Percentiles rank a stretch among this genome's conserved stretches.
Conservation (phyloP, 2,329 filamentous ascomycete species). For the Nectriaceae sp. region DNA sequence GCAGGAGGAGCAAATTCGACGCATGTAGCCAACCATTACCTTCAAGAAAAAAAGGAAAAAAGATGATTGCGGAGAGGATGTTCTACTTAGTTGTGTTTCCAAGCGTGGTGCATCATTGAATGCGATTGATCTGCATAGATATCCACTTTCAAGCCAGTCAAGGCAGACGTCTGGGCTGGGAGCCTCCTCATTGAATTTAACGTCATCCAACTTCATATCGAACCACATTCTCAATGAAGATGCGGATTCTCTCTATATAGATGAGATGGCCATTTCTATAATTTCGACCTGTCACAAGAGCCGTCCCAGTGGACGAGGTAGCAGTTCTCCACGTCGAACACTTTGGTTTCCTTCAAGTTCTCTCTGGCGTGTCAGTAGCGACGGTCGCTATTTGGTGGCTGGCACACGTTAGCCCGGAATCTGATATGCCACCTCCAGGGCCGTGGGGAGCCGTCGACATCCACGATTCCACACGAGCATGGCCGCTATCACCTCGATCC, state of each 20-base stretch:
- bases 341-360: too few relatives aligned
- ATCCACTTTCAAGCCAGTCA: conserved; percentile 22
- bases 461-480: conserved; percentile 1
- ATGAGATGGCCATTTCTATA: too few relatives aligned
- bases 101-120: conserved; percentile 15
- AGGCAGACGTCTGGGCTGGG: conserved; percentile 2
- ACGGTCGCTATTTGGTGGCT: too few relatives aligned
- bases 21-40: conserved; percentile 59
- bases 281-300: background rate
- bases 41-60: conserved; percentile 9
- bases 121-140: conserved; percentile 29
- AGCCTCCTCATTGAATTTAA: conserved; percentile 23
- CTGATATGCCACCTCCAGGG: too few relatives aligned
- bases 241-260: too few relatives aligned
- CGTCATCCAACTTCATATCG: conserved; percentile 10
- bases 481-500: conserved; percentile 10
- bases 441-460: conserved; percentile 6
- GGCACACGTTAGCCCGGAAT: too few relatives aligned
- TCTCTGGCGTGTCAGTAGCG: too few relatives aligned
- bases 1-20: conserved; percentile 83
- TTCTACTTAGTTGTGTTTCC: background rate
- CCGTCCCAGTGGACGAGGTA: too few relatives aligned
- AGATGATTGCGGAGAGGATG: conserved; percentile 3
- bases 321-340: too few relatives aligned
- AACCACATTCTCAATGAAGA: too few relatives aligned